Evolutionary conservation across 2,329 filamentous ascomycete genomes (phyloP).

Genomic region (Xylaria arbuscula): DNA sequence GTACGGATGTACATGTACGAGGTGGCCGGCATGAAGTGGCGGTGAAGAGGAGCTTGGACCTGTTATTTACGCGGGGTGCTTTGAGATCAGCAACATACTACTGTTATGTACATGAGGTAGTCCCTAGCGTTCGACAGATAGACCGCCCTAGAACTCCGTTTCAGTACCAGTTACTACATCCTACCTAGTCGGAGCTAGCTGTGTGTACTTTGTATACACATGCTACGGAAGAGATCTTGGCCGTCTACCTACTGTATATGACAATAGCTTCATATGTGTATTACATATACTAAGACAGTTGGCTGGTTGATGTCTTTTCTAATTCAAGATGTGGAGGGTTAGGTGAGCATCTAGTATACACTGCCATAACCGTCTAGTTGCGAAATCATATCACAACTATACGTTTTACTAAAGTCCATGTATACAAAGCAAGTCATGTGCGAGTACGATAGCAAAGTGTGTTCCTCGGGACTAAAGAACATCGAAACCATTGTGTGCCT

Average conservation of each 20-base stretch:
- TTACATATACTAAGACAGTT: neutral
- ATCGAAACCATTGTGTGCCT: conserved; percentile 27
- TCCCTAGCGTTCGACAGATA: conserved; percentile 2
- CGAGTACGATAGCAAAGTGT: neutral
- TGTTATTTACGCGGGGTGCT: conserved; percentile 43
- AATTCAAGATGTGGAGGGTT: neutral
- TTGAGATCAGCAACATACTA: conserved; percentile 25
- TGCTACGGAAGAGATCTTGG: neutral
- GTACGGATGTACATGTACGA: conserved; percentile 24
- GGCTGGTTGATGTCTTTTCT: neutral
- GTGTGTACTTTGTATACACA: neutral
- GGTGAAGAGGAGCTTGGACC: conserved; percentile 47
- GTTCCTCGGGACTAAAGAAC: conserved; percentile 9
- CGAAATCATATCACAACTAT: neutral
- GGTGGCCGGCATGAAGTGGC: conserved; percentile 44
- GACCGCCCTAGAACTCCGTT: conserved; percentile 31
- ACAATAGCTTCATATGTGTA: neutral
- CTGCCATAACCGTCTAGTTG: neutral
- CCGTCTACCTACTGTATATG: too few relatives aligned
- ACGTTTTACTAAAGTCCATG: neutral
- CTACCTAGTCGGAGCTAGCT: neutral
- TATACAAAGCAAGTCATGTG: neutral
- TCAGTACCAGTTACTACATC: conserved; percentile 27
- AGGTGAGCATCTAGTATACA: neutral
- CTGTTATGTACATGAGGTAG: neutral